Evolutionary conservation across 78 protist species (phyloP), one percentile per base, ranked within the genome.

Genomic region (Polysphondylium violaceum): DNA sequence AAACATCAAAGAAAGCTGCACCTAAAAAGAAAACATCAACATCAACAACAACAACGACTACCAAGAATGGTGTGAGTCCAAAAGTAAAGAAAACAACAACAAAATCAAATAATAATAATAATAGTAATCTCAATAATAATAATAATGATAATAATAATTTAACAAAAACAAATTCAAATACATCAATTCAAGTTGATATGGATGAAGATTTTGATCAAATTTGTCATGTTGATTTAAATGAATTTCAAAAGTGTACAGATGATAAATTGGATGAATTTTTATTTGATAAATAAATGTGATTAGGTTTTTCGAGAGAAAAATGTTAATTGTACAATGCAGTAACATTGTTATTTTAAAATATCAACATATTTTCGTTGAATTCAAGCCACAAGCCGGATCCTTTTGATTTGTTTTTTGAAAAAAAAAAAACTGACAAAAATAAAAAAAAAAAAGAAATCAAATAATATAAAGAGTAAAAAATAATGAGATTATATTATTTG

Each of bases 201-300:
- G 91, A 83, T 41, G 91, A 83, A 69, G 91, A 83, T 1, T 83
- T 58, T 58, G 91, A 69, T 25, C 81, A 83, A 35, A 25, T 74
- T 17, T 35, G 33, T 25, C 31, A 56, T 12, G 35, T 74, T 35
- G 78, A 72, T 51, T 8, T 51, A 9, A n/a, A n/a, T 19, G 43
- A 72, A 72, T 72, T 50, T 51, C 9, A 36, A n/a, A 50, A 44
- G 2, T 16, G 23, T 2, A 40, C 44, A 31, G 21, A 36, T 31
- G 59, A 44, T 29, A 63, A 31, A 33, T 31, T 72, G 21, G 78
- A 72, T 50, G 51, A 72, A 12, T 72, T 72, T 72, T 23, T 72
- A 27, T 72, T 72, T 51, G 17, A 72, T n/a, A n/a, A n/a, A n/a
- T n/a, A n/a, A n/a, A n/a, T n/a, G n/a, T n/a, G n/a, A n/a, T n/a